Conservation (phyloP, 1,284 basidiomycete genomes). For the Sporisorium sorghi region DNA sequence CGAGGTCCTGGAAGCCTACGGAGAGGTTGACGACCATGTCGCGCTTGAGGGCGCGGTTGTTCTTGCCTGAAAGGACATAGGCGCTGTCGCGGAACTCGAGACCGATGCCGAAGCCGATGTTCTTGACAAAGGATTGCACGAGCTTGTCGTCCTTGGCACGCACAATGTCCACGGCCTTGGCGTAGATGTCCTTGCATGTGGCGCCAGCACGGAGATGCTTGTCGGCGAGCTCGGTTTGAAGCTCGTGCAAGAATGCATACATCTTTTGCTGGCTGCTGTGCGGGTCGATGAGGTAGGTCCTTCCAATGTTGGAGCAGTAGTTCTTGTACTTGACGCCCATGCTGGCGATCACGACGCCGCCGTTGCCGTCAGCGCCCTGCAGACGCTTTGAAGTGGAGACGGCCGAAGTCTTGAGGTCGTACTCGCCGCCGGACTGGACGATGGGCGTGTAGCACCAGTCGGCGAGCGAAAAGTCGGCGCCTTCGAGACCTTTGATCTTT, state of each 20-base stretch:
- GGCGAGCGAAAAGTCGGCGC: slow-evolving; percentile 83
- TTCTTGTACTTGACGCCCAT: slow-evolving; percentile 92
- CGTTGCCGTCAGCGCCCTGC: slow-evolving; percentile 84
- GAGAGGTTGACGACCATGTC: slow-evolving; percentile 88
- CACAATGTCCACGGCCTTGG: slow-evolving; percentile 79
- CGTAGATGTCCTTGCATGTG: slow-evolving; percentile 82
- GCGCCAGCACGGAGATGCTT: slow-evolving; percentile 83
- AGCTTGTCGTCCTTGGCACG: slow-evolving; percentile 83
- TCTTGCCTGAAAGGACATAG: slow-evolving; percentile 86
- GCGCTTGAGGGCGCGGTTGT: slow-evolving; percentile 77
- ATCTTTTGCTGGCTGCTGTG: slow-evolving; percentile 76
- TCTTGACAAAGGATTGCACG: slow-evolving; percentile 87
- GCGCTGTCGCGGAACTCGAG: slow-evolving; percentile 91
- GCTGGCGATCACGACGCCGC: slow-evolving; percentile 81
- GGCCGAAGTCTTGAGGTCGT: slow-evolving; percentile 87
- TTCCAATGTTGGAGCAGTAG: slow-evolving; percentile 89
- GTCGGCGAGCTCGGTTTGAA: slow-evolving; percentile 82
- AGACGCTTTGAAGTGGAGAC: slow-evolving; percentile 77
- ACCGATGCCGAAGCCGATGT: slow-evolving; percentile 80
- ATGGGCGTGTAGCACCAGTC: slow-evolving; percentile 96
- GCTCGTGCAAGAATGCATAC: slow-evolving; percentile 80
- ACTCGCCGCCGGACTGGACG: slow-evolving; percentile 90
- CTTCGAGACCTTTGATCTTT: slow-evolving; percentile 74
- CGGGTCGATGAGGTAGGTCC: slow-evolving; percentile 95
- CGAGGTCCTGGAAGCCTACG: slow-evolving; percentile 84